Evolutionary conservation across 345 rosid species (phyloP).

Genomic region (Eucalyptus sp.): DNA sequence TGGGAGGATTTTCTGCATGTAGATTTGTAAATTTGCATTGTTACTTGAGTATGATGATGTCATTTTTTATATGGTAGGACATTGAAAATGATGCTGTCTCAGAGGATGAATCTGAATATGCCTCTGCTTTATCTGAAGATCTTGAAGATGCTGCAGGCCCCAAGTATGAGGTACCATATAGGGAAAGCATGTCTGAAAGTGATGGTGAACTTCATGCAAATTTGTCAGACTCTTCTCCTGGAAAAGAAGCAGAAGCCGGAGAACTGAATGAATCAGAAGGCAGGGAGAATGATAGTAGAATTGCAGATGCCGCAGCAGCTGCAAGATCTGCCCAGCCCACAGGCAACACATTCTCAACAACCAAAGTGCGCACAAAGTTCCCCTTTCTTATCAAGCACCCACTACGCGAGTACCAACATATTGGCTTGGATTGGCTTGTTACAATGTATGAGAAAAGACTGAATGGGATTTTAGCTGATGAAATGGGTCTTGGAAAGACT

Average conservation of each 20-base stretch:
- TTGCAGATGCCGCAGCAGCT: constrained; percentile 99
- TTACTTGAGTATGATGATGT: constrained; percentile 6
- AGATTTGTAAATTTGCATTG: background rate
- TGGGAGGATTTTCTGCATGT: constrained; percentile 11
- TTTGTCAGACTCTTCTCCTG: constrained; percentile 7
- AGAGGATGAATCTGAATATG: constrained; percentile 61
- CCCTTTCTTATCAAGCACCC: constrained; percentile 97
- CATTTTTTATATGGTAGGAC: constrained; percentile 37
- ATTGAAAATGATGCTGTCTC: constrained; percentile 36
- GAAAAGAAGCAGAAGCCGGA: constrained; percentile 23
- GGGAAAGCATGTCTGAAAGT: constrained; percentile 23
- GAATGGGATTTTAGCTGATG: constrained; percentile 99
- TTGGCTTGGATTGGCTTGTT: constrained; percentile 99
- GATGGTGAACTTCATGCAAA: constrained; percentile 24
- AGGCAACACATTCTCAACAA: constrained; percentile 91
- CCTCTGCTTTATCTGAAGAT: constrained; percentile 55
- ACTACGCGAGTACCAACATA: constrained; percentile 98
- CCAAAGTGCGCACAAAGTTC: constrained; percentile 89
- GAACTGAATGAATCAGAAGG: constrained; percentile 19
- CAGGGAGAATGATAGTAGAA: constrained; percentile 44
- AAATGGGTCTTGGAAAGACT: constrained; percentile 99
- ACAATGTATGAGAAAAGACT: constrained; percentile 97
- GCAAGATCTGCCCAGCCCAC: constrained; percentile 99
- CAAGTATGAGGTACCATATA: constrained; percentile 17
- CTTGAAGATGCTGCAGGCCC: constrained; percentile 15